Evolutionary conservation across 164 flowering plant genomes (phyloP).

Genomic region (Nymphaea thermarum): DNA sequence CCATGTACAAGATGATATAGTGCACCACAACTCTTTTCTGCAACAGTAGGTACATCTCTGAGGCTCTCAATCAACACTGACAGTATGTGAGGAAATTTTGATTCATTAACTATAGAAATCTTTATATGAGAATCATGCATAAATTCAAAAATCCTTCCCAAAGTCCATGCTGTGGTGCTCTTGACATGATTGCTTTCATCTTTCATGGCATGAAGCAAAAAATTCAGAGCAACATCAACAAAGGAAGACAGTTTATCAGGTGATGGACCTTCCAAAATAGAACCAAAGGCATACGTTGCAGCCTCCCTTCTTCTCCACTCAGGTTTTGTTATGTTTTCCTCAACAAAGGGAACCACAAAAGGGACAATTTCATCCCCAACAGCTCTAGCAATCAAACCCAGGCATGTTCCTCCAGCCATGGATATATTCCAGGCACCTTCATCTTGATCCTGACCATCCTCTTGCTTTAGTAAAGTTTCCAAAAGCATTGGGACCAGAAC

Average conservation of each 20-base stretch:
- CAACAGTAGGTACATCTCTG: constrained; percentile 40
- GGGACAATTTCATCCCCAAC: constrained; percentile 72
- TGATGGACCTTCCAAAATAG: constrained; percentile 62
- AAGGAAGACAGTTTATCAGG: constrained; percentile 45
- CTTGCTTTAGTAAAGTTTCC: constrained; percentile 64
- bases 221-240: constrained; percentile 45
- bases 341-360: constrained; percentile 56
- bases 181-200: constrained; percentile 33
- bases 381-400: constrained; percentile 55
- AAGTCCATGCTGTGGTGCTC: constrained; percentile 51
- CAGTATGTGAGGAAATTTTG: constrained; percentile 49
- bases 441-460: constrained; percentile 71
- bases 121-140: constrained; percentile 45
- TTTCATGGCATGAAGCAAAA: constrained; percentile 49
- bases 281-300: constrained; percentile 70
- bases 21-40: constrained; percentile 39
- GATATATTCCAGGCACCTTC: constrained; percentile 71
- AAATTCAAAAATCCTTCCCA: constrained; percentile 60
- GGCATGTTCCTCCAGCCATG: constrained; percentile 76
- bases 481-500: constrained; percentile 60
- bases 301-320: constrained; percentile 72
- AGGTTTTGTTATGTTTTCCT: constrained; percentile 52
- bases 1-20: constrained; percentile 69
- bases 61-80: constrained; percentile 53
- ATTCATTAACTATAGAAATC: constrained; percentile 36